Percentiles rank a stretch among this genome's conserved stretches.
These are phyloP conservation scores for Epichloe uncinata DNA, from an alignment of 2,329 filamentous ascomycete genomes.

Conservation along the genomic window DNA sequence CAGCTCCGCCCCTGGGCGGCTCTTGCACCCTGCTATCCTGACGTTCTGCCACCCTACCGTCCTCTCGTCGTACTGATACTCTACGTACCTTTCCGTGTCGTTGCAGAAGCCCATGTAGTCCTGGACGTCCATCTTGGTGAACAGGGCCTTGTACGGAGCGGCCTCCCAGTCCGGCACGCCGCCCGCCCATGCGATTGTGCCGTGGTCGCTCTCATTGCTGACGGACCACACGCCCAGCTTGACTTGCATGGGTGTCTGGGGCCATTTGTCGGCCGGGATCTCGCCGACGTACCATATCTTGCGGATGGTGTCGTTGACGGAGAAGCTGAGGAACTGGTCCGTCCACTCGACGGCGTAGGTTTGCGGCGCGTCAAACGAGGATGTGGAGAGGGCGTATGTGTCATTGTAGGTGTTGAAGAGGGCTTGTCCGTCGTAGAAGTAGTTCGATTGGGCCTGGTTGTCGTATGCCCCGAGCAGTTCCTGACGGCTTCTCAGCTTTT, in stretches of 20 bases:
- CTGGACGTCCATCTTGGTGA: slow-evolving; percentile 14
- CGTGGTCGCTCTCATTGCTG: slow-evolving; percentile 34
- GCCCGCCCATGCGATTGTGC: slow-evolving; percentile 55
- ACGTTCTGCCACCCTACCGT: slow-evolving; percentile 17
- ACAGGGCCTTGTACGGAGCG: slow-evolving; percentile 14
- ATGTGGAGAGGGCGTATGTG: slow-evolving; percentile 30
- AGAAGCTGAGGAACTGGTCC: too few relatives aligned
- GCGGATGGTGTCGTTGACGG: slow-evolving; percentile 35
- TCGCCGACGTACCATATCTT: slow-evolving; percentile 27
- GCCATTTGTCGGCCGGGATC: slow-evolving; percentile 38
- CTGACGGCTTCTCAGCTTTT: slow-evolving; percentile 5
- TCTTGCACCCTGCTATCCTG: slow-evolving; percentile 15
- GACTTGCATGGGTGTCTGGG: slow-evolving; percentile 56
- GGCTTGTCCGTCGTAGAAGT: slow-evolving; percentile 55
- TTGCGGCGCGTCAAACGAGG: slow-evolving; percentile 33
- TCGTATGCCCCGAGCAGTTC: slow-evolving; percentile 17
- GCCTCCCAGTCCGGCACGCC: slow-evolving; percentile 28
- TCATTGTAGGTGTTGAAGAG: slow-evolving; percentile 38
- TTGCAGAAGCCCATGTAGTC: slow-evolving; percentile 19
- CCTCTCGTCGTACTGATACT: slow-evolving; percentile 17
- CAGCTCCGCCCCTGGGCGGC: slow-evolving; percentile 7
- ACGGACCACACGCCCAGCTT: slow-evolving; percentile 47
- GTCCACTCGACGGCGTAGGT: slow-evolving; percentile 60
- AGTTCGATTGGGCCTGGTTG: slow-evolving; percentile 64
- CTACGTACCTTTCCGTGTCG: slow-evolving; percentile 9